Conservation (phyloP, 768 basidiomycete species). For the Leccinum subtestaceum region DNA sequence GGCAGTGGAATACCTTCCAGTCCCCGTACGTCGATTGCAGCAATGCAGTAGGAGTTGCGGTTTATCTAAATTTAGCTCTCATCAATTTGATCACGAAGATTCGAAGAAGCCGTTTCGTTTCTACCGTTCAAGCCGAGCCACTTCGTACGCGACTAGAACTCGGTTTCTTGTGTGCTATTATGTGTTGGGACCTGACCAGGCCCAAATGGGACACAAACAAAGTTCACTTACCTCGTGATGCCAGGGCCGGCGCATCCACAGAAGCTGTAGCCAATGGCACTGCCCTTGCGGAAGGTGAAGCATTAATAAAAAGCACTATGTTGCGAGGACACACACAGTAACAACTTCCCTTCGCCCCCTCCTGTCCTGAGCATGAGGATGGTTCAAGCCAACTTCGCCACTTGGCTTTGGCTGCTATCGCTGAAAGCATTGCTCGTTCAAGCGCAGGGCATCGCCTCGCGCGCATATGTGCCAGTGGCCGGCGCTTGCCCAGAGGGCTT, state of each 20-base stretch:
- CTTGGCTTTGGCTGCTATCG: constrained; percentile 15
- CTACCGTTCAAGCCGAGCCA: neutral
- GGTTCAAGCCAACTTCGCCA: neutral
- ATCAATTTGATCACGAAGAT: neutral
- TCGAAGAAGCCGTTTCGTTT: neutral
- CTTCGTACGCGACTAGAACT: neutral
- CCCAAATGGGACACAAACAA: neutral
- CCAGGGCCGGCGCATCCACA: neutral
- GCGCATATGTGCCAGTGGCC: constrained; percentile 23
- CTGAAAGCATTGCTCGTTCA: constrained; percentile 6
- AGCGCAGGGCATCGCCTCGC: constrained; percentile 27
- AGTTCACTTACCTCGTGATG: neutral
- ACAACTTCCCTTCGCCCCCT: neutral
- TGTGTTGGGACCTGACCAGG: neutral
- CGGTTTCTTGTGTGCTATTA: neutral
- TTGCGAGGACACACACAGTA: neutral
- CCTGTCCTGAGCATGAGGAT: neutral
- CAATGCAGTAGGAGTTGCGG: neutral
- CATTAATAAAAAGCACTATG: neutral
- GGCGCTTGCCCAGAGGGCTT: constrained; percentile 24
- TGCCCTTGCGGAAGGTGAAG: neutral
- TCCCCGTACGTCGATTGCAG: neutral
- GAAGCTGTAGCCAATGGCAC: neutral
- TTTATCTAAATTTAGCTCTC: neutral
- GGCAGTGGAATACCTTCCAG: too few species aligned